A percentile compares a stretch with the other conserved stretches of the same genome.
Conservation (phyloP, 805 yeast genomes). For the Candida manassasensis region DNA sequence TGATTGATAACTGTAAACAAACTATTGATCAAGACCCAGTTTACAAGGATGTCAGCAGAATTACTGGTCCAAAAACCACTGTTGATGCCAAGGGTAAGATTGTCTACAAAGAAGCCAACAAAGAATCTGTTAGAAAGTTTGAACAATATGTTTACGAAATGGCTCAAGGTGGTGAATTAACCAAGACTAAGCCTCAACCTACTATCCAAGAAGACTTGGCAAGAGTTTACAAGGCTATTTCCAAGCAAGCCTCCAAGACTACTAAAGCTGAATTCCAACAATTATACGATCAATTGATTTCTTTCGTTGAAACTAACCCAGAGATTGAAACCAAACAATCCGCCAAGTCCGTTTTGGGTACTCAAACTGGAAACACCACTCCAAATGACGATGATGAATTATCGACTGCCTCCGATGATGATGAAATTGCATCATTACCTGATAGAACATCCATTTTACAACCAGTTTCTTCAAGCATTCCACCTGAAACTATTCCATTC, state of each 20-base stretch:
- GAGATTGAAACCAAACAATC: constrained; percentile 68
- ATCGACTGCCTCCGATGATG: constrained; percentile 54
- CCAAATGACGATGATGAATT: constrained; percentile 35
- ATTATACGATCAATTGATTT: constrained; percentile 64
- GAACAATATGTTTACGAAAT: constrained; percentile 94
- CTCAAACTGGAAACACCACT: constrained; percentile 40
- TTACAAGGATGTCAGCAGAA: constrained; percentile 89
- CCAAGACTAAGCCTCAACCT: constrained; percentile 59
- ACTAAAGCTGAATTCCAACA: constrained; percentile 69
- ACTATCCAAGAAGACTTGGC: constrained; percentile 82
- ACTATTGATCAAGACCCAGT: constrained; percentile 79
- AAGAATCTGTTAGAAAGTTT: constrained; percentile 87
- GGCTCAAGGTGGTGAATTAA: constrained; percentile 90
- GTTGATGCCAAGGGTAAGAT: constrained; percentile 87
- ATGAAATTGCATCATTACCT: constrained; percentile 83
- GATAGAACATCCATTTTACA: constrained; percentile 63
- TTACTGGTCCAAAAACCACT: constrained; percentile 91
- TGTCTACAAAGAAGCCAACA: constrained; percentile 76
- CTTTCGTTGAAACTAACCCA: constrained; percentile 61
- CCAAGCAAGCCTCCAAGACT: constrained; percentile 56
- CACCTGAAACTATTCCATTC: constrained; percentile 88
- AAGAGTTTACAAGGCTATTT: constrained; percentile 74
- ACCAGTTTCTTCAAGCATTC: constrained; percentile 69
- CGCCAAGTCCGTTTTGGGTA: constrained; percentile 47
- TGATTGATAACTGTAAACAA: constrained; percentile 92